Base-by-base conservation (phyloP, 441 rosid species). In the Sinapis alba region DNA sequence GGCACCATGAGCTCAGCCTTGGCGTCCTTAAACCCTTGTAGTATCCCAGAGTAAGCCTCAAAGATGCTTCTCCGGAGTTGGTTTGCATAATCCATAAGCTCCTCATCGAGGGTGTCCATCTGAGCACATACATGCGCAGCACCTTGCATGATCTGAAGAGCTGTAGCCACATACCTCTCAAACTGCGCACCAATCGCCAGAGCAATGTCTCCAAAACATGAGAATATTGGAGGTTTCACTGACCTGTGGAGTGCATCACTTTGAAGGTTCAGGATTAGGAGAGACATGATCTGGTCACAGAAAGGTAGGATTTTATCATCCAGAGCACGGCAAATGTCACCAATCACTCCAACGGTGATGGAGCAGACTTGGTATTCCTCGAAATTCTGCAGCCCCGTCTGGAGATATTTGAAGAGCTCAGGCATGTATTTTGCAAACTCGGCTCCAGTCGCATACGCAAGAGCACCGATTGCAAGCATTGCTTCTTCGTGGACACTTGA, bases 401-500 rank as follows among this genome's bases (percentile, higher is more conserved):
- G 96, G 50, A 95, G 79, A 75, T 89, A 88, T 66, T 89, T 88
- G 80, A 83, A 92, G 63, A 95, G 85, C 64, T 92, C 96, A 0
- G 91, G 74, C 91, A 95, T 89, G 77, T 95, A 95, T 74, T 87
- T 95, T 8, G 77, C 87, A 70, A 95, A 95, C 77, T 86, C 90
- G 12, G 92, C 34, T 62, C 98, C 99, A 63, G 89, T 82, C 11
- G 94, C 98, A 78, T 92, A 88, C 56, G 98, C 98, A 53, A 95
- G 89, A 6, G 98, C 93, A 71, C 99, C 99, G 9, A 95, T 91
- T 27, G 98, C 99, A 53, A 95, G 97, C 96, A 95, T 91, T 58
- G 97, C 98, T 84, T 94, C 99, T 83, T 94, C 97, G n/a, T 92
- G 98, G 65, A 92, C 97, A n/a, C 97, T 94, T 77, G 98, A 92